phyloP scores from a whole-genome alignment of 2,329 filamentous ascomycete species.

The Ploettnerulaceae sp. region DNA sequence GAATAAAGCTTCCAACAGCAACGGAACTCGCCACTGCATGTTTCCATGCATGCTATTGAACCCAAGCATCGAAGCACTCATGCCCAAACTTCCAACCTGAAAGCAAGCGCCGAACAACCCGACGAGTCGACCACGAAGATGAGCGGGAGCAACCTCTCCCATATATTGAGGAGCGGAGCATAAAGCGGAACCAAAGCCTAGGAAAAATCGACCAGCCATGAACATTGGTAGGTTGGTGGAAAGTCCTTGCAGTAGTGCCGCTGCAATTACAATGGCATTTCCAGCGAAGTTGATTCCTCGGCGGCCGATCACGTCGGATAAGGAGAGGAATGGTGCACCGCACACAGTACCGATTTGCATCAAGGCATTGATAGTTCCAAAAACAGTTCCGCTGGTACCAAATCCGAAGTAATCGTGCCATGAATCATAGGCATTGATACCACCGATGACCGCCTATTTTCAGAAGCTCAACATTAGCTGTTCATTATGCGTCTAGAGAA shows the following conservation, averaged over 20 bases:
- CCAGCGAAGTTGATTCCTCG: conserved; percentile 45
- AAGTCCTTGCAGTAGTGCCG: conserved; percentile 33
- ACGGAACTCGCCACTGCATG: conserved; percentile 30
- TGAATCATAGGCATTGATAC: conserved; percentile 10
- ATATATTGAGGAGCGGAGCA: conserved; percentile 39
- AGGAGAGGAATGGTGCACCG: conserved; percentile 45
- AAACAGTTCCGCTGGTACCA: conserved; percentile 35
- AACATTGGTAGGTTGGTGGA: conserved; percentile 23
- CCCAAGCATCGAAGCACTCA: conserved; percentile 38
- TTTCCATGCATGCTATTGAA: conserved; percentile 22
- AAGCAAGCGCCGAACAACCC: conserved; percentile 43
- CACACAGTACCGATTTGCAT: conserved; percentile 44
- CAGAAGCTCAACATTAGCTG: too few relatives aligned
- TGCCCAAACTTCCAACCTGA: conserved; percentile 39
- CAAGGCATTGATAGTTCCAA: conserved; percentile 40
- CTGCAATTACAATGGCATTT: conserved; percentile 42
- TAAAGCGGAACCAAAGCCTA: conserved; percentile 26
- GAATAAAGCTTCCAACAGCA: conserved; percentile 14
- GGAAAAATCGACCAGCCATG: conserved; percentile 26
- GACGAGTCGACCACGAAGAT: conserved; percentile 44
- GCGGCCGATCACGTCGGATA: conserved; percentile 48
- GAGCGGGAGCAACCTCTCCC: conserved; percentile 44
- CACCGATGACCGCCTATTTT: conserved; percentile 41
- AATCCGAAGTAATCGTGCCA: conserved; percentile 44
- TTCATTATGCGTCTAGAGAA: too few relatives aligned